These are phyloP conservation scores for Trichosporon faecale DNA, from an alignment of 1,284 basidiomycete genomes.

Conservation along the genomic window DNA sequence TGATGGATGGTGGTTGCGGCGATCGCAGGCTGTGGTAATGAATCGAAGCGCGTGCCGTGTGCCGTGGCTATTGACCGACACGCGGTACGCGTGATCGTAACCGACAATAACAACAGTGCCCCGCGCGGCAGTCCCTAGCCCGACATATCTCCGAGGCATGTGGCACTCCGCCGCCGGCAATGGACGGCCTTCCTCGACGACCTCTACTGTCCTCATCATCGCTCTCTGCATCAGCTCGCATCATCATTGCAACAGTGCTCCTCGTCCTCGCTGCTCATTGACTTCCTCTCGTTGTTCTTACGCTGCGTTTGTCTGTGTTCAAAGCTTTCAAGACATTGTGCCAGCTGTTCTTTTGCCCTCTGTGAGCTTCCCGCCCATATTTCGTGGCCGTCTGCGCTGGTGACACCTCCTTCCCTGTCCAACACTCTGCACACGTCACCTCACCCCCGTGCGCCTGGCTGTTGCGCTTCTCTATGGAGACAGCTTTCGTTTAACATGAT, in stretches of 20 bases:
- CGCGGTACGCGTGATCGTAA: slow-evolving; percentile 3
- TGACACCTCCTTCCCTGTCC: too few relatives aligned
- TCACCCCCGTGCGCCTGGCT: too few relatives aligned
- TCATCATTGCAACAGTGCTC: background rate
- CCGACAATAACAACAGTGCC: slow-evolving; percentile 9
- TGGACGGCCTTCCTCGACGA: background rate
- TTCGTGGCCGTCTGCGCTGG: too few relatives aligned
- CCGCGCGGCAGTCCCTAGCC: background rate
- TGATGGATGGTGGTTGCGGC: background rate
- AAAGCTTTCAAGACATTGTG: too few relatives aligned
- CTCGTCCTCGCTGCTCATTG: background rate
- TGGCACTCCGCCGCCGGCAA: background rate
- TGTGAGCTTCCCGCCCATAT: too few relatives aligned
- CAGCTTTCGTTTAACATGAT: too few relatives aligned
- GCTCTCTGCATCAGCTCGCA: background rate
- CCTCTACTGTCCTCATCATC: background rate
- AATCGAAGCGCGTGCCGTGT: background rate
- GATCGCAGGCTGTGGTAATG: background rate
- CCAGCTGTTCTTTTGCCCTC: too few relatives aligned
- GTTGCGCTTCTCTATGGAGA: too few relatives aligned
- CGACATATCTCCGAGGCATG: slow-evolving; percentile 4
- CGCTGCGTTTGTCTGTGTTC: background rate
- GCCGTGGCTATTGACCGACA: slow-evolving; percentile 2
- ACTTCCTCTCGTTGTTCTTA: background rate
- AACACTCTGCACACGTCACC: too few relatives aligned